A percentile compares a stretch with the other conserved stretches of the same genome.
Conservation (phyloP, 192 early-diverging fungal genomes). For the Linnemannia schmuckeri region DNA sequence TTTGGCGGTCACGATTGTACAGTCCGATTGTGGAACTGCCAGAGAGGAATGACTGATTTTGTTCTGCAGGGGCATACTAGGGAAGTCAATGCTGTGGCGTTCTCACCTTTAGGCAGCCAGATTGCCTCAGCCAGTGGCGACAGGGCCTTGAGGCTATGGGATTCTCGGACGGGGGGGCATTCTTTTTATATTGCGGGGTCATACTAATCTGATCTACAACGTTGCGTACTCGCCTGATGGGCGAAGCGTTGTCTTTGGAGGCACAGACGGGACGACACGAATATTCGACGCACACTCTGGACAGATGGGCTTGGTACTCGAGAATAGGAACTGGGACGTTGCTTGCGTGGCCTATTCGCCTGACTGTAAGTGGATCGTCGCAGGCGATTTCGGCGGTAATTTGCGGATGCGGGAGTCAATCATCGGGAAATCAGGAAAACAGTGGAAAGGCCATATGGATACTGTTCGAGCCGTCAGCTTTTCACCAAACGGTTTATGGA, state of each 20-base stretch:
- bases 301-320: no score
- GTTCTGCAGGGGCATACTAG: not conserved
- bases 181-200: not conserved
- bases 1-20: not conserved
- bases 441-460: not conserved
- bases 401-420: not conserved
- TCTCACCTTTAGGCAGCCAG: not conserved
- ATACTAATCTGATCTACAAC: not conserved
- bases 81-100: not conserved
- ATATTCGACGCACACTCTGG: no score
- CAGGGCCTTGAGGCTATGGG: not conserved
- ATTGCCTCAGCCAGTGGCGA: not conserved
- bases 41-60: not conserved
- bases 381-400: not conserved
- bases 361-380: no score
- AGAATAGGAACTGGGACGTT: no score
- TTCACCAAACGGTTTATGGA: not conserved
- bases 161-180: not conserved
- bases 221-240: constrained; percentile 3
- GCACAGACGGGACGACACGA: no score
- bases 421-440: not conserved
- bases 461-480: no score
- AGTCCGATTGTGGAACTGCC: not conserved
- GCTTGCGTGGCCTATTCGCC: no score
- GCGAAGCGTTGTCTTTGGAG: not conserved